A percentile compares a stretch with the other conserved stretches of the same genome.
Conservation (phyloP, 352 stramenopile genomes). For the Thalassiosira oceanica region DNA sequence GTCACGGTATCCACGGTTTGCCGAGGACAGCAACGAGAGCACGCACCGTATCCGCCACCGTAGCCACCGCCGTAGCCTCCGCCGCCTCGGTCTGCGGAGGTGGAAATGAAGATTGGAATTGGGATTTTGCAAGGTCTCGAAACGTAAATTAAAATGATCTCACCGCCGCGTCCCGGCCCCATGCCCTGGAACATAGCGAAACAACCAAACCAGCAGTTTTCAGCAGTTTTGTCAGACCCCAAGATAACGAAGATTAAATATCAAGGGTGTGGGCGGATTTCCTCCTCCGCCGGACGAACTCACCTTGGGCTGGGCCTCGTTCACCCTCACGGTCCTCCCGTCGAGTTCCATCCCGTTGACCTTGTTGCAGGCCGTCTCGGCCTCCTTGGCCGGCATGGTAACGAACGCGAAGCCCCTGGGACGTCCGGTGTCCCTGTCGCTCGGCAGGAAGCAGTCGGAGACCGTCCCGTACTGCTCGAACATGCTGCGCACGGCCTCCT, state of each 20-base stretch:
- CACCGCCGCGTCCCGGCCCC: constrained; percentile 2
- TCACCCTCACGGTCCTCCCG: constrained; percentile 74
- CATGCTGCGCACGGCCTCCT: constrained; percentile 50
- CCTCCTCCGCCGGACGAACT: constrained; percentile 42
- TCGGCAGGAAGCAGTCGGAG: constrained; percentile 79
- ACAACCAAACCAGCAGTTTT: constrained; percentile 4
- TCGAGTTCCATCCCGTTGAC: constrained; percentile 77
- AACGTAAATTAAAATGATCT: background rate
- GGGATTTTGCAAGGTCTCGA: background rate
- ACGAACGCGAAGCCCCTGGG: constrained; percentile 80
- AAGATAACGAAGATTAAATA: no score
- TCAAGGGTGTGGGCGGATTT: no score
- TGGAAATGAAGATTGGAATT: background rate
- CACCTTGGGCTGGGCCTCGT: constrained; percentile 79
- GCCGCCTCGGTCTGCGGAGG: background rate
- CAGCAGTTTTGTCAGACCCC: no score
- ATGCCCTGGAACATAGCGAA: background rate
- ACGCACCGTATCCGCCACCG: constrained; percentile 20
- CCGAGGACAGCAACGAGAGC: constrained; percentile 7
- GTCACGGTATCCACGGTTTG: constrained; percentile 17
- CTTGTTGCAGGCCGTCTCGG: constrained; percentile 68
- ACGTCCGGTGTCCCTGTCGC: constrained; percentile 65
- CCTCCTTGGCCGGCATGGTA: constrained; percentile 78
- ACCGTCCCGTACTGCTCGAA: constrained; percentile 78
- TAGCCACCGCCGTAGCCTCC: constrained; percentile 4